Conservation (phyloP, 768 basidiomycete species). For the Rhodotorula kratochvilovae region DNA sequence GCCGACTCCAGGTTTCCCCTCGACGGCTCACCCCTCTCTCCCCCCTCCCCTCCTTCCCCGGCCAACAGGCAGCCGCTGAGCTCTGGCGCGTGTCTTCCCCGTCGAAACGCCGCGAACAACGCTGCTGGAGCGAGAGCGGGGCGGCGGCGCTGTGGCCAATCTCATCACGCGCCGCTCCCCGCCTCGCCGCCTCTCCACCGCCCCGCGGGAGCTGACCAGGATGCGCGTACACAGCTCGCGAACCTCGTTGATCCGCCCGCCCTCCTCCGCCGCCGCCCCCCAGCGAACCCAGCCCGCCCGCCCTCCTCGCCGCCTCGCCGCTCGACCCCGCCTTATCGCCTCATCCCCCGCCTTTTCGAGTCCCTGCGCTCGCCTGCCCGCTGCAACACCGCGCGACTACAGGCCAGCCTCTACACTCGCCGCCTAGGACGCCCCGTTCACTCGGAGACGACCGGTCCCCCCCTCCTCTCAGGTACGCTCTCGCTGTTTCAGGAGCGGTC, state of each 20-base stretch:
- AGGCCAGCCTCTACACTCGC: not conserved
- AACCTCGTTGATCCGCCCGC: not conserved
- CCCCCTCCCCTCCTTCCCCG: not conserved
- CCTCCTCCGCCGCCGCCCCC: not conserved
- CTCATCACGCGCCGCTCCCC: not conserved
- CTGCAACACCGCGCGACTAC: not conserved
- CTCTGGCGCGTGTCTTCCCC: not conserved
- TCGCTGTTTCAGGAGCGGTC: not conserved
- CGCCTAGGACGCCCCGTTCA: not conserved
- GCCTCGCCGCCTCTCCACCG: not conserved
- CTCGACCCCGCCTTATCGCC: not conserved
- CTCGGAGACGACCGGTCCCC: not conserved
- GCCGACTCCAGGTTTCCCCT: not conserved
- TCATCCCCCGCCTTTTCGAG: not conserved
- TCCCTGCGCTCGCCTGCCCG: not conserved
- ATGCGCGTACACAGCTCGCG: not conserved
- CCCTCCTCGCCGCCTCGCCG: too few species aligned
- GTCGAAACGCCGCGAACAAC: not conserved
- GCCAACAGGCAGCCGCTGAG: slow-evolving; percentile 1
- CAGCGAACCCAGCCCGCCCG: not conserved
- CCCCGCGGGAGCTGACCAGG: not conserved
- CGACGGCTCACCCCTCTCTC: not conserved
- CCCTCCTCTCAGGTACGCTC: not conserved
- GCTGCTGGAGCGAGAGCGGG: not conserved
- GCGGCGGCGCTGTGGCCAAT: not conserved